These are phyloP conservation scores for Hyaloscypha variabilis DNA, from an alignment of 495 filamentous ascomycete species.

Conservation along the genomic window DNA sequence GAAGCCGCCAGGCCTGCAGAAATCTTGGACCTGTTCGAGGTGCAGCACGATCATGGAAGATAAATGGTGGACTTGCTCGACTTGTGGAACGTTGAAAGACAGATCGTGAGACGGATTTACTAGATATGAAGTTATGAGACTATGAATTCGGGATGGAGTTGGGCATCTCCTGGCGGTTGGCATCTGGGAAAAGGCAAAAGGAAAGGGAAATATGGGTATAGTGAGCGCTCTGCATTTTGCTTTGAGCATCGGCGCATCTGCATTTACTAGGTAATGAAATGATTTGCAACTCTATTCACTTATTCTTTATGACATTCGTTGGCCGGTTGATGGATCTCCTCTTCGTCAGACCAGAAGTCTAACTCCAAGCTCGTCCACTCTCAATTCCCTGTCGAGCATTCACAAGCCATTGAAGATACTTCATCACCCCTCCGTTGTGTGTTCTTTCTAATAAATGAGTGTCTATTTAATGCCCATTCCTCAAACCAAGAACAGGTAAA, in stretches of 20 bases:
- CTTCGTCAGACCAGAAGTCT: too few relatives aligned
- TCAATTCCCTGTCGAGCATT: too few relatives aligned
- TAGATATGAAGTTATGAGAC: constrained; percentile 8
- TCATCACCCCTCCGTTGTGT: too few relatives aligned
- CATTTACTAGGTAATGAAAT: neutral
- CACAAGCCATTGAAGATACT: too few relatives aligned
- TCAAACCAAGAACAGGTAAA: too few relatives aligned
- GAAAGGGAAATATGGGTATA: neutral
- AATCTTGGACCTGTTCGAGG: constrained; percentile 69
- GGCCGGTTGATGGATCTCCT: neutral
- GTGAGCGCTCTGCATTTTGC: neutral
- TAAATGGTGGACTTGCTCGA: constrained; percentile 79
- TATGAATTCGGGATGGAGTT: neutral
- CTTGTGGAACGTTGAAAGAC: constrained; percentile 69
- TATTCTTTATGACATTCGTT: neutral
- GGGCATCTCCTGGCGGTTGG: neutral
- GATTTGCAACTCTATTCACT: neutral
- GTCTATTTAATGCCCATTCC: too few relatives aligned
- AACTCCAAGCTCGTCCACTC: too few relatives aligned
- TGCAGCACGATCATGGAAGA: constrained; percentile 69
- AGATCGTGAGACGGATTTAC: constrained; percentile 42
- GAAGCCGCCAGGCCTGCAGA: constrained; percentile 6
- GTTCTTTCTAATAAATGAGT: too few relatives aligned
- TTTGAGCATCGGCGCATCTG: neutral
- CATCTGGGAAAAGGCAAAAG: too few relatives aligned